phyloP scores from a whole-genome alignment of 768 basidiomycete species.

The Naematelia aurantialba region DNA sequence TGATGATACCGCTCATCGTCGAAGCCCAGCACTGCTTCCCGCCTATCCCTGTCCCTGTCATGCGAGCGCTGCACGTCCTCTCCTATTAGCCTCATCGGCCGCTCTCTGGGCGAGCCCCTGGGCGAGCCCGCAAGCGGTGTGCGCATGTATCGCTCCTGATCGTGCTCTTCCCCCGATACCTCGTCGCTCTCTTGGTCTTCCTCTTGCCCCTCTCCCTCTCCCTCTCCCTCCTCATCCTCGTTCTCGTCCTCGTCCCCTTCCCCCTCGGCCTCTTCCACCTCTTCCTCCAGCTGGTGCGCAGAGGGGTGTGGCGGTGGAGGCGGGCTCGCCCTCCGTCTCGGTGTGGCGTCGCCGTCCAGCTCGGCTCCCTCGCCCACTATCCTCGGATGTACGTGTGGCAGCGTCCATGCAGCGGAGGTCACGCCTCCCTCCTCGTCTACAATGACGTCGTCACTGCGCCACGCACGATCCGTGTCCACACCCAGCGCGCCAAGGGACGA shows the following conservation, averaged over 20 bases:
- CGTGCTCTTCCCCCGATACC: slow-evolving; percentile 3
- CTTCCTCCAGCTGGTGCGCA: neutral
- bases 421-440: too few relatives aligned
- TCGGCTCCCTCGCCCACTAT: neutral
- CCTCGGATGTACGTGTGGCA: neutral
- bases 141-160: too few relatives aligned
- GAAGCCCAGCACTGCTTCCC: neutral
- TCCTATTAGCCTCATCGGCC: too few relatives aligned
- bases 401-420: too few relatives aligned
- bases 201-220: slow-evolving; percentile 12
- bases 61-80: neutral
- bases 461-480: too few relatives aligned
- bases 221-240: slow-evolving; percentile 2
- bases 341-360: slow-evolving; percentile 5
- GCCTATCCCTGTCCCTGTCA: neutral
- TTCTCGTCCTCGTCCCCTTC: slow-evolving; percentile 5
- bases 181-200: slow-evolving; percentile 9
- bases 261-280: slow-evolving; percentile 10
- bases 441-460: too few relatives aligned
- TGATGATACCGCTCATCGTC: neutral
- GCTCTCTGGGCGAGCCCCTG: too few relatives aligned
- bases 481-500: too few relatives aligned
- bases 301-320: neutral
- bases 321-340: neutral
- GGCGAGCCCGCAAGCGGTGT: too few relatives aligned